Conservation (phyloP, 2,329 filamentous ascomycete genomes). For the Colletotrichum karsti region DNA sequence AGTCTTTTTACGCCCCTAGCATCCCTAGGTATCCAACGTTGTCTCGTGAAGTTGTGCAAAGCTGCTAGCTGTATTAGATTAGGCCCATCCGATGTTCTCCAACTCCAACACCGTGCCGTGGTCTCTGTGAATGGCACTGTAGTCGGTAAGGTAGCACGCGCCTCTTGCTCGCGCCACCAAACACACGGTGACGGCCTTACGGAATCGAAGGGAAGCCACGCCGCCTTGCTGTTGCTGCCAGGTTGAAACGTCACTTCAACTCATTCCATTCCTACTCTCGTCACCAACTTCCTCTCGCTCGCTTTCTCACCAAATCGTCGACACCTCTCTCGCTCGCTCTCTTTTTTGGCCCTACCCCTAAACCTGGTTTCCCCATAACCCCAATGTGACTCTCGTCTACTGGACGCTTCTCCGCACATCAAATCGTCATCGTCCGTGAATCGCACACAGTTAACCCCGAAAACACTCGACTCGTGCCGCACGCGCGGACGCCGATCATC, state of each 20-base stretch:
- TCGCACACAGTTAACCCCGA: slow-evolving; percentile 17
- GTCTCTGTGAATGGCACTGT: neutral
- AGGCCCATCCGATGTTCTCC: neutral
- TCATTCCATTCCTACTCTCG: neutral
- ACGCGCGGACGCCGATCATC: slow-evolving; percentile 20
- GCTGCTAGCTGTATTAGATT: too few relatives aligned
- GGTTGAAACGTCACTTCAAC: slow-evolving; percentile 8
- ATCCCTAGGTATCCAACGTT: neutral
- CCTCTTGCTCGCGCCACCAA: neutral
- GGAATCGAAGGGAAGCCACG: neutral
- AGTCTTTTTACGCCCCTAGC: neutral
- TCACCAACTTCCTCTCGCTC: neutral
- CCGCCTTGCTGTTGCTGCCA: neutral
- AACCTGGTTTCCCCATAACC: neutral
- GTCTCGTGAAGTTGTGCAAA: too few relatives aligned
- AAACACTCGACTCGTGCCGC: neutral
- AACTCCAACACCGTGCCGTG: neutral
- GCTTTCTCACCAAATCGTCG: neutral
- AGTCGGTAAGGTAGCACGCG: neutral
- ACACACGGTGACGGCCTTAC: neutral
- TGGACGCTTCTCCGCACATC: slow-evolving; percentile 18
- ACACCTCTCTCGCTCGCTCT: neutral
- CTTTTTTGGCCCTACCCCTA: neutral
- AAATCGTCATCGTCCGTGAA: neutral
- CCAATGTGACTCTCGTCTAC: slow-evolving; percentile 4